These are phyloP conservation scores for Gremmenia infestans DNA, from an alignment of 2,329 filamentous ascomycete genomes.

Conservation along the genomic window DNA sequence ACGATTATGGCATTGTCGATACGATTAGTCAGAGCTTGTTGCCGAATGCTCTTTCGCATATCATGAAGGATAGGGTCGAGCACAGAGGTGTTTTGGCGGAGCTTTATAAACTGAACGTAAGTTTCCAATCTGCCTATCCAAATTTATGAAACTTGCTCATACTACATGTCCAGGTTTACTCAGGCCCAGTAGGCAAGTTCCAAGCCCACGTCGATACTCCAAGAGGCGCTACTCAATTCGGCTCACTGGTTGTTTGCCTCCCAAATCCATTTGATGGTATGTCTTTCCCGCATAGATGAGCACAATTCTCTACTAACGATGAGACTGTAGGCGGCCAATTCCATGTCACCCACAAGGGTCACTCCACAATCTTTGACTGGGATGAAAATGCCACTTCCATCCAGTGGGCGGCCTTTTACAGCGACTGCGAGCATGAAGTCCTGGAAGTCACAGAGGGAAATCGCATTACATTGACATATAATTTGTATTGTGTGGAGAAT, in stretches of 20 bases:
- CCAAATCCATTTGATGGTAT: not conserved
- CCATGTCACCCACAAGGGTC: not conserved
- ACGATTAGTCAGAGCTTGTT: not conserved
- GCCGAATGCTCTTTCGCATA: not conserved
- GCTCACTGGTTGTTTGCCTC: slow-evolving; percentile 49
- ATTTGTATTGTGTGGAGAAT: slow-evolving; percentile 39
- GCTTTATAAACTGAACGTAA: slow-evolving; percentile 11
- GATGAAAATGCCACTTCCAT: slow-evolving; percentile 12
- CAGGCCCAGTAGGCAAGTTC: slow-evolving; percentile 46
- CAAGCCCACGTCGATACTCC: slow-evolving; percentile 50
- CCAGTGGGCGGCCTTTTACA: slow-evolving; percentile 49
- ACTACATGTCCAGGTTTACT: slow-evolving; percentile 40
- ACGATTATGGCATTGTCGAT: slow-evolving; percentile 26
- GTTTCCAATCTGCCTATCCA: not conserved
- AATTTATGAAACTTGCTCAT: not conserved
- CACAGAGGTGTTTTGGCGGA: slow-evolving; percentile 4
- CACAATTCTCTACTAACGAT: slow-evolving; percentile 2
- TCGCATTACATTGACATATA: slow-evolving; percentile 54
- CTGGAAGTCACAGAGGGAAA: slow-evolving; percentile 44
- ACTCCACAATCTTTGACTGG: slow-evolving; percentile 3
- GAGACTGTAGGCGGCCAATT: not conserved
- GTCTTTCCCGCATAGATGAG: slow-evolving; percentile 21
- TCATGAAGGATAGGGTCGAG: not conserved
- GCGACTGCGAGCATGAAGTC: slow-evolving; percentile 50
- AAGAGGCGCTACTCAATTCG: slow-evolving; percentile 42